Evolutionary conservation across 495 filamentous ascomycete species (phyloP).

Genomic region (Antarctomyces pellizariae): DNA sequence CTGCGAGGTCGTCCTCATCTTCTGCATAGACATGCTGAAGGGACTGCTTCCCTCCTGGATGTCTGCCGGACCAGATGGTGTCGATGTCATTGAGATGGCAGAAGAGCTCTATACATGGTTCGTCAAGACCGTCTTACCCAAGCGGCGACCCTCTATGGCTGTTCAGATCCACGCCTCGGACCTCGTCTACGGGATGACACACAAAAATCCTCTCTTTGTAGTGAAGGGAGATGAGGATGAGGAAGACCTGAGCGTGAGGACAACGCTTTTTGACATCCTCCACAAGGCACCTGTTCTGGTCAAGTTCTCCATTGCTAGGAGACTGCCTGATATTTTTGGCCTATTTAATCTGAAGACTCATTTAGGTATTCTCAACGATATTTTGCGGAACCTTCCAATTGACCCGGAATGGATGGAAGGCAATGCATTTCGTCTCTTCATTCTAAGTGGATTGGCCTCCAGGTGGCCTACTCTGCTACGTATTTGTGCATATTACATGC

Average conservation of each 20-base stretch:
- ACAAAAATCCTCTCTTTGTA: too few species aligned
- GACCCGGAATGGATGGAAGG: constrained; percentile 54
- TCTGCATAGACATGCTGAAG: constrained; percentile 48
- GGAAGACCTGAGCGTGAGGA: too few species aligned
- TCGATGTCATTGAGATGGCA: constrained; percentile 24
- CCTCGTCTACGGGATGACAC: constrained; percentile 42
- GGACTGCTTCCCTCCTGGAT: constrained; percentile 42
- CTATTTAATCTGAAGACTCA: constrained; percentile 55
- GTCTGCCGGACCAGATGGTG: constrained; percentile 17
- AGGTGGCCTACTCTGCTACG: constrained; percentile 61
- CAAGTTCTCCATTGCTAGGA: constrained; percentile 46
- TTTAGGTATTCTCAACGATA: constrained; percentile 57
- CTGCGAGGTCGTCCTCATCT: constrained; percentile 50
- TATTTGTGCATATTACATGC: constrained; percentile 73
- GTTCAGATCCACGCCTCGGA: constrained; percentile 47
- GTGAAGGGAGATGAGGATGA: too few species aligned
- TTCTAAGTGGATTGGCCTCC: constrained; percentile 50
- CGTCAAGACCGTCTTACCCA: constrained; percentile 35
- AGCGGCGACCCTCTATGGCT: constrained; percentile 36
- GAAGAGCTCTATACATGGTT: constrained; percentile 65
- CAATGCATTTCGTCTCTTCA: constrained; percentile 60
- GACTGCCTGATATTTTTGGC: constrained; percentile 54
- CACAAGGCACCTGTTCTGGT: constrained; percentile 41
- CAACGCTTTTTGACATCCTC: constrained; percentile 51
- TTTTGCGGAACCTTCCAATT: constrained; percentile 46